These are phyloP conservation scores for Corynascus novoguineensis DNA, from an alignment of 495 filamentous ascomycete genomes.

Conservation along the genomic window DNA sequence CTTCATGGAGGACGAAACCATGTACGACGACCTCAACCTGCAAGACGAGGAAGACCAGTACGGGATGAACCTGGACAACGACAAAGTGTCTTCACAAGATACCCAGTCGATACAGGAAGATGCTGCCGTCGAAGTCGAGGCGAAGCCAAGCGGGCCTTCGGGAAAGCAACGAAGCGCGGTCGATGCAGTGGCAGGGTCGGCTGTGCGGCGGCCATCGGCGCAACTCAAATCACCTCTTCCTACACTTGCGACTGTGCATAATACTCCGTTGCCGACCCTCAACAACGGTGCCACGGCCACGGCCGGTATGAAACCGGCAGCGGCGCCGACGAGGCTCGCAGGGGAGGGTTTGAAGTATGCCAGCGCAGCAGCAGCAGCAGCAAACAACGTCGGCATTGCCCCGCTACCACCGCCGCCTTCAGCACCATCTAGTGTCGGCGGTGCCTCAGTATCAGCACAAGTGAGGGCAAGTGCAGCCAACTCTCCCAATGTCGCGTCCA, in stretches of 20 bases:
- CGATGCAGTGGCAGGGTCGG: constrained; percentile 41
- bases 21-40: constrained; percentile 92
- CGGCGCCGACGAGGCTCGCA: constrained; percentile 73
- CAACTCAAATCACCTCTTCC: constrained; percentile 93
- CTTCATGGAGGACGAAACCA: constrained; percentile 80
- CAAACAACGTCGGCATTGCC: constrained; percentile 90
- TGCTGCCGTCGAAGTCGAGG: constrained; percentile 53
- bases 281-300: constrained; percentile 51
- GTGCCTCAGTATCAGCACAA: constrained; percentile 42
- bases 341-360: constrained; percentile 94
- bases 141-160: constrained; percentile 39
- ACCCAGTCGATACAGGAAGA: constrained; percentile 90
- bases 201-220: constrained; percentile 72
- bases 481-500: constrained; percentile 37
- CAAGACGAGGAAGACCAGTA: constrained; percentile 83
- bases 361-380: constrained; percentile 90
- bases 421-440: constrained; percentile 33
- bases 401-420: constrained; percentile 84
- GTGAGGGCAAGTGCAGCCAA: constrained; percentile 40
- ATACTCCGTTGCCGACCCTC: constrained; percentile 52
- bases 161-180: constrained; percentile 53
- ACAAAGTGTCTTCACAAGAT: constrained; percentile 90
- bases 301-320: constrained; percentile 80
- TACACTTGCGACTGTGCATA: constrained; percentile 78
- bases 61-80: constrained; percentile 75